These are phyloP conservation scores for Bonia amplexicaulis DNA, from an alignment of 176 grass and related monocot genomes.

Conservation along the genomic window DNA sequence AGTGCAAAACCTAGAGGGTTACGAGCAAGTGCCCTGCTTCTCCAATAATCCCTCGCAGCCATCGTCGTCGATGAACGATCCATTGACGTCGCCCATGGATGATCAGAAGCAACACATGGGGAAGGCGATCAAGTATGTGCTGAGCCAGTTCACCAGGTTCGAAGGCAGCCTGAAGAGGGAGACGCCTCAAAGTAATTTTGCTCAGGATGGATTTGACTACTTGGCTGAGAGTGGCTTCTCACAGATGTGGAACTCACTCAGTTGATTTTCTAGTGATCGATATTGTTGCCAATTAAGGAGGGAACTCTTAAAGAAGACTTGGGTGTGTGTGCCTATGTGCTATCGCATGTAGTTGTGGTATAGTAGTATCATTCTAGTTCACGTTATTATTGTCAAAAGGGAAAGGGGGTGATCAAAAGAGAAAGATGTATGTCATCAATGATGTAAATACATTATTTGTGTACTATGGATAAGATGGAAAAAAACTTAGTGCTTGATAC, in stretches of 20 bases:
- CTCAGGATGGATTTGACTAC: constrained; percentile 65
- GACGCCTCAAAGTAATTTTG: constrained; percentile 34
- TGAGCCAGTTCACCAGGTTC: constrained; percentile 59
- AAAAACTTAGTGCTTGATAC: not conserved
- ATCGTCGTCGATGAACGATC: constrained; percentile 21
- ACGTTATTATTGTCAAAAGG: constrained; percentile 20
- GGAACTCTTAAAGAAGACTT: constrained; percentile 22
- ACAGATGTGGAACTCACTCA: constrained; percentile 68
- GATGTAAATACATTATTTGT: constrained; percentile 54
- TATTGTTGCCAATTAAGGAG: constrained; percentile 9
- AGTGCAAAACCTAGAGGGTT: constrained; percentile 56
- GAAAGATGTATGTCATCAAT: not conserved
- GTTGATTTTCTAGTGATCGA: constrained; percentile 27
- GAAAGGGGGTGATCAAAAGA: not conserved
- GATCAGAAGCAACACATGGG: constrained; percentile 32
- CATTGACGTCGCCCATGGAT: not conserved
- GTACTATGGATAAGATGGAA: constrained; percentile 20
- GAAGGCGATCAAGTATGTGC: constrained; percentile 45
- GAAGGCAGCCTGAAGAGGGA: constrained; percentile 69
- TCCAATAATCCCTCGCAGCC: constrained; percentile 56
- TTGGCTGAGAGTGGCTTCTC: constrained; percentile 60
- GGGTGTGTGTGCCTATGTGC: constrained; percentile 23
- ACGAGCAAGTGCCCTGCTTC: constrained; percentile 95
- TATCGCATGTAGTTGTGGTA: constrained; percentile 44
- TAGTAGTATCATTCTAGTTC: constrained; percentile 2